These are phyloP conservation scores for Diaporthe ampelina DNA, from an alignment of 2,329 filamentous ascomycete genomes.

Conservation along the genomic window DNA sequence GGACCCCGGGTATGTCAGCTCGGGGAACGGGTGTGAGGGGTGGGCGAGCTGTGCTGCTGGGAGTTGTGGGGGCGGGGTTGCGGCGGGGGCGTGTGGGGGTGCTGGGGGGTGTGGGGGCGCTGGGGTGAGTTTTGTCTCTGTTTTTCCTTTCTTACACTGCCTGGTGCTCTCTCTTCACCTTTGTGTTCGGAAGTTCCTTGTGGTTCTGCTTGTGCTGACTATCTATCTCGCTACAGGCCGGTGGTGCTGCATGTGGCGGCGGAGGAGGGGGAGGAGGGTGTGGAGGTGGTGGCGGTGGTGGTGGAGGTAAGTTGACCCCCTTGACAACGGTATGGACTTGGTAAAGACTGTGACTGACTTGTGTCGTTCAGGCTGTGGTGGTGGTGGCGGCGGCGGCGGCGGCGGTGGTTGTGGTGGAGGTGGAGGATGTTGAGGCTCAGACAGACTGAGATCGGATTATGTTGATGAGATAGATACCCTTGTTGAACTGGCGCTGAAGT, in stretches of 20 bases:
- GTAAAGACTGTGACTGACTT: neutral
- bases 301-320: constrained; percentile 39
- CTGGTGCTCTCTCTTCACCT: too few relatives aligned
- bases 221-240: constrained; percentile 6
- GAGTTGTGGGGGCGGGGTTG: constrained; percentile 62
- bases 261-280: constrained; percentile 39
- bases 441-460: neutral
- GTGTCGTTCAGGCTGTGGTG: neutral
- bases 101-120: constrained; percentile 51
- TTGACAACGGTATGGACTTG: rapidly evolving
- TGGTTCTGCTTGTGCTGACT: constrained; percentile 33
- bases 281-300: constrained; percentile 42
- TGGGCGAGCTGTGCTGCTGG: constrained; percentile 61
- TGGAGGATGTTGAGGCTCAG: neutral
- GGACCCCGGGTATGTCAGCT: constrained; percentile 53
- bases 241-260: constrained; percentile 10
- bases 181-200: neutral
- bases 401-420: neutral
- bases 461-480: neutral
- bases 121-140: constrained; percentile 43
- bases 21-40: constrained; percentile 53
- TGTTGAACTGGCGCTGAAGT: neutral
- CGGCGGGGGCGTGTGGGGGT: constrained; percentile 60
- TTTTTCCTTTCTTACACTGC: neutral
- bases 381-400: neutral